These are phyloP conservation scores for Chenopodium quinoa DNA, from an alignment of 148 eudicot species.

Conservation along the genomic window DNA sequence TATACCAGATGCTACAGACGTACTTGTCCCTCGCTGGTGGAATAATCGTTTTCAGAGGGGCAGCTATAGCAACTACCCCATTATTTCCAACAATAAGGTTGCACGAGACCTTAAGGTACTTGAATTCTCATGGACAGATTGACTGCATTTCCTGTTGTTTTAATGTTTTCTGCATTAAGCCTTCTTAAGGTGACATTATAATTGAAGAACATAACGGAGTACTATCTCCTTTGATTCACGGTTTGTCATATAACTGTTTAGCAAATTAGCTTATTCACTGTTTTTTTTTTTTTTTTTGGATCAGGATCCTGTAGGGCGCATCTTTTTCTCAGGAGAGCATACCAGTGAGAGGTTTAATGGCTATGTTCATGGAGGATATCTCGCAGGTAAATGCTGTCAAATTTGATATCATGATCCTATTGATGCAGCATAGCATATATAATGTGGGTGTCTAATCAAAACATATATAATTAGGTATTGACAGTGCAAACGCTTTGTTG, in stretches of 20 bases:
- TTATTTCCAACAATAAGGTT: conserved; percentile 52
- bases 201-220: neutral
- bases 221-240: neutral
- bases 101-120: conserved; percentile 60
- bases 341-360: conserved; percentile 86
- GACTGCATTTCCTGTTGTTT: neutral
- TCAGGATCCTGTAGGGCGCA: conserved; percentile 73
- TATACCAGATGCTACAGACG: conserved; percentile 72
- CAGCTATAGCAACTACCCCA: conserved; percentile 79
- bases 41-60: conserved; percentile 83
- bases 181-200: neutral
- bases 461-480: conserved; percentile 52
- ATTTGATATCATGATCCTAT: neutral
- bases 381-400: conserved; percentile 51
- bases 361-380: conserved; percentile 85
- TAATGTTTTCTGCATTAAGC: neutral
- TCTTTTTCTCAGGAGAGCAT: conserved; percentile 87
- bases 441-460: neutral
- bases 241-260: neutral
- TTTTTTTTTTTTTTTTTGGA: neutral
- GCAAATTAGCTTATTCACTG: neutral
- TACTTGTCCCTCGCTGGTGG: conserved; percentile 93
- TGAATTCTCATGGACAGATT: neutral
- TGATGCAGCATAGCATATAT: neutral
- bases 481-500: conserved; percentile 55